Evolutionary conservation across 805 yeast species (phyloP).

Genomic region (Cyberlindnera euphorbiae): DNA sequence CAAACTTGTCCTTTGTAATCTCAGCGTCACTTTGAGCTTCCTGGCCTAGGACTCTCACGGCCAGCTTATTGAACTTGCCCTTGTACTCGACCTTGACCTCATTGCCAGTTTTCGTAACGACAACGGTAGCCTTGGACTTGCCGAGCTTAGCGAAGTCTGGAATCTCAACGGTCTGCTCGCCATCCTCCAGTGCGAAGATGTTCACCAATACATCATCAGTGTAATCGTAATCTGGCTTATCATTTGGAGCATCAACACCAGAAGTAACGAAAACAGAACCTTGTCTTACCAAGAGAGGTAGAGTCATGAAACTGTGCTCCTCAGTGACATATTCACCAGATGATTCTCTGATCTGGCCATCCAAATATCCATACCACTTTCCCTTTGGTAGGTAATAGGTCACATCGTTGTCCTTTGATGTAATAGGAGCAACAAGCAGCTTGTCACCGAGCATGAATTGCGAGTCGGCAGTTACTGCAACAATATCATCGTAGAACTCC

Average conservation of each 20-base stretch:
- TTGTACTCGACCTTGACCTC: constrained; percentile 6
- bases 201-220: constrained; percentile 19
- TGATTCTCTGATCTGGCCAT: constrained; percentile 18
- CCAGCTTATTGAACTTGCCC: constrained; percentile 9
- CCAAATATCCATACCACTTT: constrained; percentile 22
- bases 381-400: constrained; percentile 21
- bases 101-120: constrained; percentile 8
- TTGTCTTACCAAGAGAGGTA: constrained; percentile 19
- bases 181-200: constrained; percentile 15
- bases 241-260: constrained; percentile 15
- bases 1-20: constrained; percentile 11
- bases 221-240: constrained; percentile 20
- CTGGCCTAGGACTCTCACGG: constrained; percentile 16
- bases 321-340: constrained; percentile 17
- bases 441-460: constrained; percentile 21
- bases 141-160: constrained; percentile 15
- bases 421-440: constrained; percentile 19
- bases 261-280: constrained; percentile 16
- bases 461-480: constrained; percentile 12
- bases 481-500: constrained; percentile 16
- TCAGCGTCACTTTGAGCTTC: constrained; percentile 2
- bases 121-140: constrained; percentile 10
- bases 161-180: constrained; percentile 16
- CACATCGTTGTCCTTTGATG: constrained; percentile 14
- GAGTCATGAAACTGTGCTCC: constrained; percentile 15